Percentiles rank a stretch among this genome's conserved stretches.
These are phyloP conservation scores for Isabelozyma gotoi DNA, from an alignment of 805 yeast species.

Conservation along the genomic window DNA sequence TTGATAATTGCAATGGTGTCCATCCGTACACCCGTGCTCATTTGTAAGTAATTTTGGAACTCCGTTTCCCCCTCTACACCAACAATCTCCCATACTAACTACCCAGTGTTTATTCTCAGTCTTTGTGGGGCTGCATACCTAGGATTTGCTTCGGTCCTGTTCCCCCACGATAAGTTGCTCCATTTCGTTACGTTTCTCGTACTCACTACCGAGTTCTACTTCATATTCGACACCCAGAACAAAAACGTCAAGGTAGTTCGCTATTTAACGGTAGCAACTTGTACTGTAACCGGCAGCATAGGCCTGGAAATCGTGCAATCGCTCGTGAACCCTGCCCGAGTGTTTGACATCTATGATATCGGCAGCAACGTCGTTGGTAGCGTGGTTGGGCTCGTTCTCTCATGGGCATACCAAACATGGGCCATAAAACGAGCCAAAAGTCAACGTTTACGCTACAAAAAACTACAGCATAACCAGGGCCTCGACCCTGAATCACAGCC, in stretches of 20 bases:
- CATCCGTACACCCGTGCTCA: constrained; percentile 17
- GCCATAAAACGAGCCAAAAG: not conserved
- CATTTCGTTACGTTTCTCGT: constrained; percentile 49
- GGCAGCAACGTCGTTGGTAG: constrained; percentile 32
- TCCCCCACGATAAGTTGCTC: constrained; percentile 50
- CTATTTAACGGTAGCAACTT: constrained; percentile 36
- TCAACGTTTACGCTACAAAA: not conserved
- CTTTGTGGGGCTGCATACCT: constrained; percentile 38
- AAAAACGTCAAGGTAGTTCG: constrained; percentile 28
- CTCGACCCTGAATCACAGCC: not conserved
- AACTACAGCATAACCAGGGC: not conserved
- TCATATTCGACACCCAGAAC: constrained; percentile 36
- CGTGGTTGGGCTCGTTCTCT: constrained; percentile 19
- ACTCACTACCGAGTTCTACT: constrained; percentile 50
- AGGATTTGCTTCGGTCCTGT: constrained; percentile 50
- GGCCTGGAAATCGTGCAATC: constrained; percentile 54
- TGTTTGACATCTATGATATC: constrained; percentile 52
- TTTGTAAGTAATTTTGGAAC: constrained; percentile 13
- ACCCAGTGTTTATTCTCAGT: constrained; percentile 26
- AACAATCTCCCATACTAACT: constrained; percentile 3
- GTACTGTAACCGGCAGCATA: constrained; percentile 48
- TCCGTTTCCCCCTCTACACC: constrained; percentile 3
- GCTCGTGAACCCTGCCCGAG: constrained; percentile 42
- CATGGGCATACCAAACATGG: constrained; percentile 9
- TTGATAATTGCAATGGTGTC: constrained; percentile 12